Percentiles rank a stretch among this genome's conserved stretches.
Evolutionary conservation across 495 filamentous ascomycete genomes (phyloP).

Genomic region (Penicillium angulare): DNA sequence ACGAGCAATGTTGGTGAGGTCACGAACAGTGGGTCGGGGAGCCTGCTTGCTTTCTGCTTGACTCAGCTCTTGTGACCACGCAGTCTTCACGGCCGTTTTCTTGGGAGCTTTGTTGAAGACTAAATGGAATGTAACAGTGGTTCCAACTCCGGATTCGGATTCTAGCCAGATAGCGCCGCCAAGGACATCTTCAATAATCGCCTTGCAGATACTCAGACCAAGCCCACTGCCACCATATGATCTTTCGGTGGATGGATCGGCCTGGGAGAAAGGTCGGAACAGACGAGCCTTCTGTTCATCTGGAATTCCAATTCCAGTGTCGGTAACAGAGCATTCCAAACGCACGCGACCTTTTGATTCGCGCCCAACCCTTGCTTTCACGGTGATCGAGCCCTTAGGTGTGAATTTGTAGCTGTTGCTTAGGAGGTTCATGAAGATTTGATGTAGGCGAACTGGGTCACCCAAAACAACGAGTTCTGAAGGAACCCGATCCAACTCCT

Average conservation of each 20-base stretch:
- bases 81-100: slow-evolving; percentile 53
- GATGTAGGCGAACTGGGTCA: slow-evolving; percentile 85
- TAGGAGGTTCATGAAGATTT: slow-evolving; percentile 90
- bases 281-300: slow-evolving; percentile 77
- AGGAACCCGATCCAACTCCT: slow-evolving; percentile 61
- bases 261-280: slow-evolving; percentile 89
- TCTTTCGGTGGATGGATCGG: slow-evolving; percentile 79
- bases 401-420: slow-evolving; percentile 96
- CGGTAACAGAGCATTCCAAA: slow-evolving; percentile 80
- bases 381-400: slow-evolving; percentile 77
- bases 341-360: slow-evolving; percentile 69
- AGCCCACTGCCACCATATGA: slow-evolving; percentile 90
- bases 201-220: slow-evolving; percentile 91
- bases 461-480: slow-evolving; percentile 79
- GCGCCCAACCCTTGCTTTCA: slow-evolving; percentile 65
- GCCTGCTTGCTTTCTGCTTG: slow-evolving; percentile 25
- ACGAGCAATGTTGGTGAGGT: slow-evolving; percentile 68
- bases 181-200: slow-evolving; percentile 89
- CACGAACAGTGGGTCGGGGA: slow-evolving; percentile 40
- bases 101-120: slow-evolving; percentile 75
- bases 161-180: slow-evolving; percentile 80
- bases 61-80: slow-evolving; percentile 51
- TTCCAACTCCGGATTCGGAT: slow-evolving; percentile 70
- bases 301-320: slow-evolving; percentile 88
- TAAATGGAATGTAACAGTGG: slow-evolving; percentile 81